Evolutionary conservation across 2,329 filamentous ascomycete genomes (phyloP).

Genomic region (Fusarium secorum): DNA sequence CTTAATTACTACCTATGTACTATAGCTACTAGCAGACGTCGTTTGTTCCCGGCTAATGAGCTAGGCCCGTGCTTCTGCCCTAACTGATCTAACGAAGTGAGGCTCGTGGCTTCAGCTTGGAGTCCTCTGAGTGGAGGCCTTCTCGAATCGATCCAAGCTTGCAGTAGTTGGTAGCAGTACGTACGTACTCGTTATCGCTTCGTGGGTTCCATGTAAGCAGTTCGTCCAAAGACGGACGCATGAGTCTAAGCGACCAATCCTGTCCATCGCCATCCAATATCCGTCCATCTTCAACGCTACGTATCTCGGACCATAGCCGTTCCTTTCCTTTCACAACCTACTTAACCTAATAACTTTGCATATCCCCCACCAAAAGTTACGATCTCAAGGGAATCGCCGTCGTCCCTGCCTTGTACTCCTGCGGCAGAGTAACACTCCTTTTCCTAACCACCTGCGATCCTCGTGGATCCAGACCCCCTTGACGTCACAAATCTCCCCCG

Average conservation of each 20-base stretch:
- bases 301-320: slow-evolving; percentile 14
- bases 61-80: slow-evolving; percentile 33
- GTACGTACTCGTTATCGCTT: slow-evolving; percentile 34
- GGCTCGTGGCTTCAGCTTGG: slow-evolving; percentile 33
- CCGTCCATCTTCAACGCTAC: slow-evolving; percentile 22
- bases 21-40: not conserved
- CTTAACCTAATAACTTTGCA: slow-evolving; percentile 10
- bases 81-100: slow-evolving; percentile 32
- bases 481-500: slow-evolving; percentile 39
- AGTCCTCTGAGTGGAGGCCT: slow-evolving; percentile 25
- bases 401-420: slow-evolving; percentile 12
- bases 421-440: slow-evolving; percentile 23
- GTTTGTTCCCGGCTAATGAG: slow-evolving; percentile 31
- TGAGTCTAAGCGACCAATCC: slow-evolving; percentile 16
- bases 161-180: slow-evolving; percentile 4
- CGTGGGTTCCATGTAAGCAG: slow-evolving; percentile 1
- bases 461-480: slow-evolving; percentile 33
- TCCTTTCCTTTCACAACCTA: not conserved
- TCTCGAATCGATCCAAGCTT: slow-evolving; percentile 1
- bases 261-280: slow-evolving; percentile 8
- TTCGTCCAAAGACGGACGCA: slow-evolving; percentile 23
- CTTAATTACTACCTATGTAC: slow-evolving; percentile 1
- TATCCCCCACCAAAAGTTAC: slow-evolving; percentile 14
- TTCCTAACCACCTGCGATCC: slow-evolving; percentile 3
- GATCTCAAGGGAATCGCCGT: not conserved